A percentile compares a stretch with the other conserved stretches of the same genome.
phyloP scores from a whole-genome alignment of 2,329 filamentous ascomycete species.

The Simplicillium aogashimaense region DNA sequence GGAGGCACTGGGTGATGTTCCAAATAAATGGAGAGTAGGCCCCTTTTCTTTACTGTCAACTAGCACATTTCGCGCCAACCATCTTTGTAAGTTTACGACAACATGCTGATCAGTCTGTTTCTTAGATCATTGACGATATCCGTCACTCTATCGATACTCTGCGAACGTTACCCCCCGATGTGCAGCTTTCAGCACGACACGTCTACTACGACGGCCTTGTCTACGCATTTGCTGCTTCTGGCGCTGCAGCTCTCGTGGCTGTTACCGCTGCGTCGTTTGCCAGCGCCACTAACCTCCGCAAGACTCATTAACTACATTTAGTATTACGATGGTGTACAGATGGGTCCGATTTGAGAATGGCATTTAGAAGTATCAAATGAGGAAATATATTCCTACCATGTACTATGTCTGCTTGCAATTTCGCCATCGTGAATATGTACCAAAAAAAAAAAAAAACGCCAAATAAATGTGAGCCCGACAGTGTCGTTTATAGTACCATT shows the following conservation, averaged over 20 bases:
- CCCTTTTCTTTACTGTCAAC: slow-evolving; percentile 11
- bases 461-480: too few species aligned
- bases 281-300: slow-evolving; percentile 18
- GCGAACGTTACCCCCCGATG: slow-evolving; percentile 40
- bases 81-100: not conserved
- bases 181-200: slow-evolving; percentile 43
- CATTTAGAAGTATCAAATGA: too few species aligned
- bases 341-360: too few species aligned
- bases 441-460: too few species aligned
- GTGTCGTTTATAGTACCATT: slow-evolving; percentile 39
- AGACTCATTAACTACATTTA: slow-evolving; percentile 13
- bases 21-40: slow-evolving; percentile 48
- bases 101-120: slow-evolving; percentile 2
- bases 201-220: slow-evolving; percentile 51
- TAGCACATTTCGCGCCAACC: not conserved
- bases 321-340: too few species aligned
- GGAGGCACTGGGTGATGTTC: slow-evolving; percentile 40
- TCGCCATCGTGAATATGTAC: too few species aligned
- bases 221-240: slow-evolving; percentile 46
- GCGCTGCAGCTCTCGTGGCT: slow-evolving; percentile 37
- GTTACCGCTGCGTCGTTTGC: slow-evolving; percentile 19
- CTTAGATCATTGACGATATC: slow-evolving; percentile 49
- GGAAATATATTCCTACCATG: too few species aligned
- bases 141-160: slow-evolving; percentile 50
- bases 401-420: too few species aligned